Percentiles rank a stretch among this genome's conserved stretches.
Evolutionary conservation across 2,329 filamentous ascomycete species (phyloP).

Genomic region (Aspergillus sp.): DNA sequence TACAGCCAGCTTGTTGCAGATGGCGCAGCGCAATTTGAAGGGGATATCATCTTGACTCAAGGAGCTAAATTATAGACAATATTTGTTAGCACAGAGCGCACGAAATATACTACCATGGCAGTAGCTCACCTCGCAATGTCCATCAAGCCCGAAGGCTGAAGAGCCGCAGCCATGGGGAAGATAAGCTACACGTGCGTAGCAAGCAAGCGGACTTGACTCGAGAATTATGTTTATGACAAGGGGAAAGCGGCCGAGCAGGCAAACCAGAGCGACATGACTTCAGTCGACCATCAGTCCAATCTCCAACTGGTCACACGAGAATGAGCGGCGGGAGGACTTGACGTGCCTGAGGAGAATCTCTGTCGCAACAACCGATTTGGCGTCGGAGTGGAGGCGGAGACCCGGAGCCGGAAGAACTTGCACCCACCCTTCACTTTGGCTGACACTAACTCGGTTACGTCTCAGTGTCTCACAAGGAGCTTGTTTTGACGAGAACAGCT

Average conservation of each 20-base stretch:
- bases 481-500: not conserved
- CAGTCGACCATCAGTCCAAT: constrained; percentile 18
- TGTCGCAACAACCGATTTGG: constrained; percentile 7
- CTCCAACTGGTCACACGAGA: not conserved
- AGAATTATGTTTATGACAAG: constrained; percentile 14
- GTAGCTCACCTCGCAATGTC: constrained; percentile 42
- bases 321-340: not conserved
- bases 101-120: not conserved
- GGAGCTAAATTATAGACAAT: constrained; percentile 54
- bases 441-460: not conserved
- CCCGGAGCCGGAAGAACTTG: constrained; percentile 21
- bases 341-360: constrained; percentile 1
- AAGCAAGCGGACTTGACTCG: not conserved
- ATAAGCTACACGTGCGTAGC: constrained; percentile 1
- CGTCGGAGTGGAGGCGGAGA: constrained; percentile 9
- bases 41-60: constrained; percentile 82
- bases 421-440: not conserved
- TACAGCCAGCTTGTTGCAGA: constrained; percentile 85
- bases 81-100: not conserved
- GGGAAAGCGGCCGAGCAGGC: constrained; percentile 12
- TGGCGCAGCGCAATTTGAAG: constrained; percentile 92
- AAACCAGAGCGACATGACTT: constrained; percentile 20
- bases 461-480: not conserved
- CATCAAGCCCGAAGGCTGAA: constrained; percentile 42
- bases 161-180: constrained; percentile 38